These are phyloP conservation scores for Wickerhamiella nectarea DNA, from an alignment of 805 yeast genomes.

Conservation along the genomic window DNA sequence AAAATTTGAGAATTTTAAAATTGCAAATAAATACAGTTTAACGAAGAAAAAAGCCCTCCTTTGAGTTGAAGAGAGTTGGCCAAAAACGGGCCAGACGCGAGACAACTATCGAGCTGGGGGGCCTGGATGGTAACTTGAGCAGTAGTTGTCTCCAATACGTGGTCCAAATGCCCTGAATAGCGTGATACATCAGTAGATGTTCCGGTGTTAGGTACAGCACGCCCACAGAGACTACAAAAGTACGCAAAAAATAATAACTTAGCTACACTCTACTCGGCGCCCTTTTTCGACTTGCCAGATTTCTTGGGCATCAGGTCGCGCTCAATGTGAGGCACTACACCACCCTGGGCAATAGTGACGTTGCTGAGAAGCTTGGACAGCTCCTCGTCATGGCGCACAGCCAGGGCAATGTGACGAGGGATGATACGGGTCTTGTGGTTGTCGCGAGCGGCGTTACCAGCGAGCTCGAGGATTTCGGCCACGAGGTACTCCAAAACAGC, in stretches of 20 bases:
- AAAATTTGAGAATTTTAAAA: no score
- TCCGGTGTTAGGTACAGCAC: no score
- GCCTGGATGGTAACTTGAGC: conserved; percentile 77
- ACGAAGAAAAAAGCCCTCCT: no score
- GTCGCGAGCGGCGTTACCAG: conserved; percentile 97
- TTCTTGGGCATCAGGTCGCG: conserved; percentile 60
- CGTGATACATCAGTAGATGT: conserved; percentile 79
- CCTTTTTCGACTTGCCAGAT: conserved; percentile 28
- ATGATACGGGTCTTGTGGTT: conserved; percentile 91
- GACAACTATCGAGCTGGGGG: conserved; percentile 73
- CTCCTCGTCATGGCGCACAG: conserved; percentile 97
- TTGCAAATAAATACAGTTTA: not conserved
- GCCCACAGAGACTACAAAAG: no score
- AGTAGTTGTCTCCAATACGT: conserved; percentile 68
- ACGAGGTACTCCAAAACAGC: conserved; percentile 93
- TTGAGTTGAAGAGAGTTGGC: no score
- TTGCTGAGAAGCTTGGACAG: conserved; percentile 73
- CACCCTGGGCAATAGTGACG: conserved; percentile 96
- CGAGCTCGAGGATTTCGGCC: conserved; percentile 93
- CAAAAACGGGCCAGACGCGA: no score
- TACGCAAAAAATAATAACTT: no score
- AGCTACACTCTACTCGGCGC: conserved; percentile 30
- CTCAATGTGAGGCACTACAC: conserved; percentile 91
- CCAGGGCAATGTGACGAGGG: conserved; percentile 92
- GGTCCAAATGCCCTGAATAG: conserved; percentile 55